Conservation (phyloP, 495 filamentous ascomycete species). For the Penicillium cinerascens region DNA sequence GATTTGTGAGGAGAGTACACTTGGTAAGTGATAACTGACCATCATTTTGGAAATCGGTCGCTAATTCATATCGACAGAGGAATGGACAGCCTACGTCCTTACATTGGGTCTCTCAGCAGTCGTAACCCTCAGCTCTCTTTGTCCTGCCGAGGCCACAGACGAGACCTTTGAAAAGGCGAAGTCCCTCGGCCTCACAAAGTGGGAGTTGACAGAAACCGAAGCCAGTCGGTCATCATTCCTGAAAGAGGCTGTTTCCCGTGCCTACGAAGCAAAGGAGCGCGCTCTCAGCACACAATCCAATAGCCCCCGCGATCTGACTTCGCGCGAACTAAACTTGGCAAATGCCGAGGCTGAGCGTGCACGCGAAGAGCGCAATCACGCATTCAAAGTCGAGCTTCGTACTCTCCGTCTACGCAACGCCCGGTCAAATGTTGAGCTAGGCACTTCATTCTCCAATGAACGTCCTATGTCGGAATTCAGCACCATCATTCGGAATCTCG, state of each 20-base stretch:
- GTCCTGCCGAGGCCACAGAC: constrained; percentile 39
- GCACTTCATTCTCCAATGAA: constrained; percentile 36
- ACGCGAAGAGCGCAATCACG: constrained; percentile 8
- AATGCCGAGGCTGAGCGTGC: constrained; percentile 38
- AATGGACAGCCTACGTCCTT: constrained; percentile 61
- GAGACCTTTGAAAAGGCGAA: constrained; percentile 51
- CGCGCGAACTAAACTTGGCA: constrained; percentile 23
- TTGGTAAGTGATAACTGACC: constrained; percentile 42
- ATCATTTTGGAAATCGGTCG: background rate
- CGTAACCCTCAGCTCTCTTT: constrained; percentile 50
- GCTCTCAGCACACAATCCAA: constrained; percentile 6
- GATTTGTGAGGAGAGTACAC: constrained; percentile 50
- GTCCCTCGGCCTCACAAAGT: constrained; percentile 53
- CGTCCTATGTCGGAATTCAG: constrained; percentile 47
- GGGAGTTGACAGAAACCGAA: constrained; percentile 46
- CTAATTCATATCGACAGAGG: constrained; percentile 48
- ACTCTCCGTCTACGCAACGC: constrained; percentile 23
- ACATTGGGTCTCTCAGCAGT: constrained; percentile 57
- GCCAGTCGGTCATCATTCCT: constrained; percentile 57
- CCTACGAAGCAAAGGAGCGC: constrained; percentile 53
- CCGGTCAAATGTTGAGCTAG: constrained; percentile 24
- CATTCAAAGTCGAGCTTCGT: constrained; percentile 33
- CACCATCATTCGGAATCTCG: constrained; percentile 33
- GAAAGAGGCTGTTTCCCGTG: constrained; percentile 57
- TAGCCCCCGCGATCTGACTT: constrained; percentile 10